Conservation (phyloP, 768 basidiomycete genomes). For the Tubosaeta sp. region DNA sequence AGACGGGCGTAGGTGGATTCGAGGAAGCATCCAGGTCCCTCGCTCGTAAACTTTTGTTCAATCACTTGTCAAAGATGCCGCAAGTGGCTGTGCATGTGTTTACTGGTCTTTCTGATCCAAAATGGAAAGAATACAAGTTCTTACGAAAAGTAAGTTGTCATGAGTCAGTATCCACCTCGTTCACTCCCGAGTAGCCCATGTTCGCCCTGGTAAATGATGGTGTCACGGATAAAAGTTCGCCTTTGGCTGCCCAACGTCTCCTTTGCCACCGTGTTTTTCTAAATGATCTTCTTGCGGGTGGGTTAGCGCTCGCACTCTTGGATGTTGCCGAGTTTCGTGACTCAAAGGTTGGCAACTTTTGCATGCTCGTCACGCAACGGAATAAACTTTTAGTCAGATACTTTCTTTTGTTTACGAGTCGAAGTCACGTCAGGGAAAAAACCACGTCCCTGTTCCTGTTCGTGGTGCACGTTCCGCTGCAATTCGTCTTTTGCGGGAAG, state of each 20-base stretch:
- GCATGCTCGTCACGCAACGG: not conserved
- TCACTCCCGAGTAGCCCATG: constrained; percentile 50
- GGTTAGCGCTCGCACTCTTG: constrained; percentile 49
- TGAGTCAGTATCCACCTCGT: not conserved
- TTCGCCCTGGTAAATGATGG: constrained; percentile 60
- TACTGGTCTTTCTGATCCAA: constrained; percentile 38
- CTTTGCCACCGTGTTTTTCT: constrained; percentile 50
- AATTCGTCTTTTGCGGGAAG: constrained; percentile 6
- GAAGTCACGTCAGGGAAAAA: constrained; percentile 21
- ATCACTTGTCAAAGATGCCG: constrained; percentile 42
- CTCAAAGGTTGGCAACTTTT: constrained; percentile 44
- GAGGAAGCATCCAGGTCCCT: constrained; percentile 45
- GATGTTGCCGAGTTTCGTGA: constrained; percentile 56
- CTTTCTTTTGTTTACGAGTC: constrained; percentile 54
- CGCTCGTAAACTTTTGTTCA: constrained; percentile 48
- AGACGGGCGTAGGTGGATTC: constrained; percentile 34
- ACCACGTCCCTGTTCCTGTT: constrained; percentile 12
- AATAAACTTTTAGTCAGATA: constrained; percentile 37
- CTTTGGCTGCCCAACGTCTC: constrained; percentile 25
- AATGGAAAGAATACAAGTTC: constrained; percentile 45
- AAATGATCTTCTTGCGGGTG: constrained; percentile 43
- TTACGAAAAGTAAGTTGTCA: constrained; percentile 36
- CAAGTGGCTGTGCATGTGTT: constrained; percentile 45
- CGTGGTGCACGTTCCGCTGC: constrained; percentile 7
- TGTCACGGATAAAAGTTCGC: constrained; percentile 22